These are phyloP conservation scores for Chaetomium fimeti DNA, from an alignment of 495 filamentous ascomycete genomes.

Conservation along the genomic window DNA sequence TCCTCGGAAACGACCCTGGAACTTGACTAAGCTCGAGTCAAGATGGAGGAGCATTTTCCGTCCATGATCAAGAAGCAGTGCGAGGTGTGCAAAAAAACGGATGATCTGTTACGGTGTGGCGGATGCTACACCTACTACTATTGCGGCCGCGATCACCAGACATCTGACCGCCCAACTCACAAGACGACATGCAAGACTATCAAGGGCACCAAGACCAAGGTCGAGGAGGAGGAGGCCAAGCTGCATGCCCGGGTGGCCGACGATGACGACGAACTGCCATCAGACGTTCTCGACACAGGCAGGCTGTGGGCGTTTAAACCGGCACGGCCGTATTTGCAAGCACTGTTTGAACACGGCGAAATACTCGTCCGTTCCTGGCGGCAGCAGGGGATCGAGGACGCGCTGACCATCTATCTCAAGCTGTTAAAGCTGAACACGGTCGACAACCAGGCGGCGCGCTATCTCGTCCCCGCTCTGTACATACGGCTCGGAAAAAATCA, in stretches of 20 bases:
- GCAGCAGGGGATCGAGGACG: constrained; percentile 37
- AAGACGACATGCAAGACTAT: constrained; percentile 45
- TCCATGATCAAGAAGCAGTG: constrained; percentile 20
- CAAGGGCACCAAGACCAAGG: constrained; percentile 23
- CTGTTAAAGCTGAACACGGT: constrained; percentile 43
- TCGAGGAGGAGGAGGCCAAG: constrained; percentile 33
- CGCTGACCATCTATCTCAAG: constrained; percentile 39
- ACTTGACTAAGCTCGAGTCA: neutral
- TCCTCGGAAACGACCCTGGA: no score
- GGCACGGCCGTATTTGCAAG: constrained; percentile 48
- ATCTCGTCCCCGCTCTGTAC: constrained; percentile 42
- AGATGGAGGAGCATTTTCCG: constrained; percentile 19
- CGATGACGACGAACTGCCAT: constrained; percentile 9
- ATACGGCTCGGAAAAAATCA: constrained; percentile 53
- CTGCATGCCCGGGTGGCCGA: constrained; percentile 27
- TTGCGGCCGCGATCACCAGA: constrained; percentile 48
- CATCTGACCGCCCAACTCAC: constrained; percentile 37
- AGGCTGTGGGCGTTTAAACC: constrained; percentile 41
- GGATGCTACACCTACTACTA: constrained; percentile 45
- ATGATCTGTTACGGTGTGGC: constrained; percentile 31
- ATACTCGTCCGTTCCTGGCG: constrained; percentile 38
- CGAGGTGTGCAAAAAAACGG: constrained; percentile 24
- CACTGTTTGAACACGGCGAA: constrained; percentile 30
- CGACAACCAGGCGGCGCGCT: constrained; percentile 49
- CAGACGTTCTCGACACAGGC: constrained; percentile 25